Evolutionary conservation across 106 monocot genomes (phyloP).

Genomic region (Iris macrosiphon): DNA sequence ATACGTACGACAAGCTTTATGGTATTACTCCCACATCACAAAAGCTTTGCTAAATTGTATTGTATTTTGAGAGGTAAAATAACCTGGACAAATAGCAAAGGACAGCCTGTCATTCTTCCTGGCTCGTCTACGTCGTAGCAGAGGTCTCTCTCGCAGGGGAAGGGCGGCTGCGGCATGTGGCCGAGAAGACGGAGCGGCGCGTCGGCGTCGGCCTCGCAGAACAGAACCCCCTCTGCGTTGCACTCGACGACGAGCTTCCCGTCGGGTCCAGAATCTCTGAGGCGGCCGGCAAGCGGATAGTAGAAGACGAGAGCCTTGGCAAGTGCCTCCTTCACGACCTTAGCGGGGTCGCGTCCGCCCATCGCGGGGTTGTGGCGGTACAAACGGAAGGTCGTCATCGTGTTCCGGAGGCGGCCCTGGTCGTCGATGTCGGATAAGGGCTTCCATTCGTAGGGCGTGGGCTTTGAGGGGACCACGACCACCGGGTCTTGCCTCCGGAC

Average conservation of each 20-base stretch:
- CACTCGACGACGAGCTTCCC: too few species aligned
- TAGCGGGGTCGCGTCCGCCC: too few species aligned
- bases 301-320: too few species aligned
- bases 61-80: too few species aligned
- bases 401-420: slow-evolving; percentile 33
- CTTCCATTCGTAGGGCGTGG: slow-evolving; percentile 32
- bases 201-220: slow-evolving; percentile 27
- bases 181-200: slow-evolving; percentile 29
- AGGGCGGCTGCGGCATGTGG: slow-evolving; percentile 20
- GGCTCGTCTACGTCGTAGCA: background rate
- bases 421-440: slow-evolving; percentile 38
- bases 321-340: too few species aligned
- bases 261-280: slow-evolving; percentile 15
- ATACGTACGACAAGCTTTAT: too few species aligned
- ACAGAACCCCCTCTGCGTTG: slow-evolving; percentile 38
- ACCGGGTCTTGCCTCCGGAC: slow-evolving; percentile 23
- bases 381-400: slow-evolving; percentile 30
- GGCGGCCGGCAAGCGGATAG: too few species aligned
- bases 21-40: too few species aligned
- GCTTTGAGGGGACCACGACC: slow-evolving; percentile 21
- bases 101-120: background rate
- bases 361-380: slow-evolving; percentile 15
- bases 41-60: too few species aligned
- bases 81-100: background rate
- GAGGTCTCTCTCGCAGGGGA: slow-evolving; percentile 28